Percentiles rank a stretch among this genome's conserved stretches.
phyloP scores from a whole-genome alignment of 257 asterid genomes.

The Petunia secreta region DNA sequence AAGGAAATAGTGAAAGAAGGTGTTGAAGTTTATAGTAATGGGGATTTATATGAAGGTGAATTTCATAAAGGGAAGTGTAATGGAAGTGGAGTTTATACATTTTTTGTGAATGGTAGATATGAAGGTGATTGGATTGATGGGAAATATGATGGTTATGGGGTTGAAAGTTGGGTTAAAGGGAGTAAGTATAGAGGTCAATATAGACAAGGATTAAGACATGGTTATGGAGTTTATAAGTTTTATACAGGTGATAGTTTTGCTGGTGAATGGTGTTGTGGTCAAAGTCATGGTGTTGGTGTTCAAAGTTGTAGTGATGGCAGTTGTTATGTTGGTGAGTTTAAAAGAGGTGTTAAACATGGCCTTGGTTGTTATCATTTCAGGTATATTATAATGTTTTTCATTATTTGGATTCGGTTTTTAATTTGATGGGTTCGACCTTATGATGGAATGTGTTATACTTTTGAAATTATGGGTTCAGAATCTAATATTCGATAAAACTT shows the following conservation, averaged over 20 bases:
- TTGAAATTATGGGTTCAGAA: too few relatives aligned
- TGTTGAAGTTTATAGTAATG: conserved; percentile 82
- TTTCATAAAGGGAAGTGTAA: conserved; percentile 83
- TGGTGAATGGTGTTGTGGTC: conserved; percentile 92
- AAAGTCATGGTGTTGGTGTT: conserved; percentile 81
- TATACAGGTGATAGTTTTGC: conserved; percentile 79
- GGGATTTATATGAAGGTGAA: conserved; percentile 91
- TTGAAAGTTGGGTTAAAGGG: conserved; percentile 91
- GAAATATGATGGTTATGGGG: conserved; percentile 82
- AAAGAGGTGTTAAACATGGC: conserved; percentile 79
- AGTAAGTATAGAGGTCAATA: conserved; percentile 86
- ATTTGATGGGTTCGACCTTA: too few relatives aligned
- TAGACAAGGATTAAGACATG: conserved; percentile 80
- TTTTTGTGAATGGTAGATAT: conserved; percentile 73
- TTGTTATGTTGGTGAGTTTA: conserved; percentile 76
- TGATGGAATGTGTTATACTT: too few relatives aligned
- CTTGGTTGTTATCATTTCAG: conserved; percentile 92
- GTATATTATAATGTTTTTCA: conserved; percentile 32
- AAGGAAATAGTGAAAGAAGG: conserved; percentile 68
- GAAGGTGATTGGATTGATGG: conserved; percentile 98
- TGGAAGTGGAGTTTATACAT: conserved; percentile 89
- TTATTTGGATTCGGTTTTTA: too few relatives aligned
- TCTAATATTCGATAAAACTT: too few relatives aligned
- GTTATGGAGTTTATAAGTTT: conserved; percentile 76
- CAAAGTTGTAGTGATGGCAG: conserved; percentile 95